Percentiles rank a stretch among this genome's conserved stretches.
phyloP scores from a whole-genome alignment of 441 rosid species.

The Daphne laureola region DNA sequence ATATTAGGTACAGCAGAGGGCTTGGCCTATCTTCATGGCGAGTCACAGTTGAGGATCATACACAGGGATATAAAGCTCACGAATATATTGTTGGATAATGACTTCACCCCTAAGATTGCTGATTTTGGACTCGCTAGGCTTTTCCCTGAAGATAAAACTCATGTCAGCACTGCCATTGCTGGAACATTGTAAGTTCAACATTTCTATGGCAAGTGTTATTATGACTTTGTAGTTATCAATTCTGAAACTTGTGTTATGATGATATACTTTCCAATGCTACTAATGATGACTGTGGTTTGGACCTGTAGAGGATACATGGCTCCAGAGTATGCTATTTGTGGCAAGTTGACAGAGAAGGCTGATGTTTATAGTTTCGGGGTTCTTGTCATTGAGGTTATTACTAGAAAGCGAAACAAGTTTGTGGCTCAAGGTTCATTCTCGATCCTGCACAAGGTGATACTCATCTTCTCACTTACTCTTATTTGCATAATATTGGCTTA shows the following conservation, averaged over 20 bases:
- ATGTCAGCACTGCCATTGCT: constrained; percentile 69
- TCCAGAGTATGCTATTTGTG: constrained; percentile 71
- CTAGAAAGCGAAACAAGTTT: constrained; percentile 44
- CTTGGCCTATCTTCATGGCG: constrained; percentile 72
- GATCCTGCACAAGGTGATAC: constrained; percentile 49
- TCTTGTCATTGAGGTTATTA: constrained; percentile 53
- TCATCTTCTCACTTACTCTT: background rate
- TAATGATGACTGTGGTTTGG: constrained; percentile 5
- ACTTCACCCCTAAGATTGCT: constrained; percentile 63
- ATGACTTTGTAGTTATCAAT: too few species aligned
- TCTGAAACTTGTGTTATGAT: too few species aligned
- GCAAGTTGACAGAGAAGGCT: constrained; percentile 74
- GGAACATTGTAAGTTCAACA: constrained; percentile 64
- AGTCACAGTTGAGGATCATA: constrained; percentile 59
- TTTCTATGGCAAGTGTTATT: too few species aligned
- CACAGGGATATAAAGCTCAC: constrained; percentile 83
- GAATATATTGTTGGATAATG: constrained; percentile 60
- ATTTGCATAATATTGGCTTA: background rate
- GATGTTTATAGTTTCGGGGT: constrained; percentile 86
- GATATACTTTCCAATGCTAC: too few species aligned
- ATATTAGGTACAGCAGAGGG: constrained; percentile 75
- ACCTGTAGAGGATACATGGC: constrained; percentile 81
- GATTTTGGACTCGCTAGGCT: constrained; percentile 86
- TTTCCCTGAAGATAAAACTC: constrained; percentile 64
- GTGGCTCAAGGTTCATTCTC: constrained; percentile 33